phyloP scores from a whole-genome alignment of 1,284 basidiomycete genomes.

The Tylopilus orsonianus region DNA sequence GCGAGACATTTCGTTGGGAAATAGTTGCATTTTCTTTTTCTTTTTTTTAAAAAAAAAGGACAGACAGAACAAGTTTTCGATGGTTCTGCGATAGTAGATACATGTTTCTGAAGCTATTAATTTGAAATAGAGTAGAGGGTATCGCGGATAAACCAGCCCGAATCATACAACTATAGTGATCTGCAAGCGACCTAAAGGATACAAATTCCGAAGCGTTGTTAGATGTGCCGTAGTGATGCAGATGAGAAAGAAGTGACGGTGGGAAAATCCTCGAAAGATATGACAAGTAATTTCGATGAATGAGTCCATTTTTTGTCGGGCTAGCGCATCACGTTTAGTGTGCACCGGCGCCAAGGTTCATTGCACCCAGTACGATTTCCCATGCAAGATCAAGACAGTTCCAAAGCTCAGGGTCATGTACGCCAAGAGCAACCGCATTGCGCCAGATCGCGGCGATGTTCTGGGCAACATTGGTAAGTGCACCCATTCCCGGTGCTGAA shows the following conservation, averaged over 20 bases:
- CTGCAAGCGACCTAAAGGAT: constrained; percentile 24
- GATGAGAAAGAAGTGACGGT: constrained; percentile 28
- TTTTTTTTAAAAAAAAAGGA: neutral
- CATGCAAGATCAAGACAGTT: constrained; percentile 68
- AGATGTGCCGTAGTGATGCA: constrained; percentile 20
- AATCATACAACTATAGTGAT: constrained; percentile 28
- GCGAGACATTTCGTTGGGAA: neutral
- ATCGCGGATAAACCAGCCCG: constrained; percentile 22
- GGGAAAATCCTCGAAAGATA: constrained; percentile 23
- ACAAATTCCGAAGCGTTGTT: constrained; percentile 28
- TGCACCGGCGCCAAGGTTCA: constrained; percentile 52
- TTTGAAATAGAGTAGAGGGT: constrained; percentile 31
- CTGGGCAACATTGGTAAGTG: constrained; percentile 55
- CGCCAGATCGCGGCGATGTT: constrained; percentile 74
- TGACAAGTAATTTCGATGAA: constrained; percentile 13
- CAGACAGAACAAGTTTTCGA: constrained; percentile 7
- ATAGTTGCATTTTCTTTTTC: no score
- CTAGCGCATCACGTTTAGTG: constrained; percentile 26
- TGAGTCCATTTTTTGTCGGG: constrained; percentile 23
- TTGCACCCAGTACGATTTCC: constrained; percentile 66
- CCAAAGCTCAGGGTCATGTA: constrained; percentile 67
- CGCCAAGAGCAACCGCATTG: constrained; percentile 67
- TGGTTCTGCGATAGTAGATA: constrained; percentile 28
- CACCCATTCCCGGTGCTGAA: constrained; percentile 43
- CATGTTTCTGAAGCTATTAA: constrained; percentile 31